Percentiles rank a stretch among this genome's conserved stretches.
These are phyloP conservation scores for Vitis rupestris DNA, from an alignment of 164 flowering plant species.

Conservation along the genomic window DNA sequence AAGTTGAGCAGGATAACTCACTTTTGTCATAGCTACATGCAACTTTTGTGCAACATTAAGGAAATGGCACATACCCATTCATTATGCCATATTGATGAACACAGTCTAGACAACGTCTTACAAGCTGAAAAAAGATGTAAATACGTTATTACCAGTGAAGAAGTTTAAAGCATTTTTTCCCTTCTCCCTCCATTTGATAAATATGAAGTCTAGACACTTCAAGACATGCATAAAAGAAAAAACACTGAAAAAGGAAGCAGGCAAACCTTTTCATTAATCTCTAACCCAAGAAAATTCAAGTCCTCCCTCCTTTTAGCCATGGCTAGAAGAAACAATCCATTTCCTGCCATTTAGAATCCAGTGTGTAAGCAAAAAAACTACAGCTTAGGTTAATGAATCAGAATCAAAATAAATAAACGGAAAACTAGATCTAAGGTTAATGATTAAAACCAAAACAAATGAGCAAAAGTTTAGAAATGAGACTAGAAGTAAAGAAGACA, in stretches of 20 bases:
- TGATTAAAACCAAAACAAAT: no score
- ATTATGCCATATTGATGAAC: slow-evolving; percentile 34
- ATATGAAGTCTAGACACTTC: no score
- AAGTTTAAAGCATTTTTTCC: neutral
- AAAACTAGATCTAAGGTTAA: neutral
- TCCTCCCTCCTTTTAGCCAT: slow-evolving; percentile 58
- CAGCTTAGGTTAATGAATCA: neutral
- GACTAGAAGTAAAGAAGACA: no score
- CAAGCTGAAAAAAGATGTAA: slow-evolving; percentile 55
- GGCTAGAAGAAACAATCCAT: slow-evolving; percentile 69
- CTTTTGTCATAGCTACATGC: neutral
- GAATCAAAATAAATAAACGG: no score
- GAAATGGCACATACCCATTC: slow-evolving; percentile 48
- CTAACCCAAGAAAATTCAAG: slow-evolving; percentile 76
- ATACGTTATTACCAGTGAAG: slow-evolving; percentile 3
- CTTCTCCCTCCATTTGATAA: no score
- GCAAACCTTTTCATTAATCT: slow-evolving; percentile 68
- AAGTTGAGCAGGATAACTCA: neutral
- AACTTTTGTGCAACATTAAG: neutral
- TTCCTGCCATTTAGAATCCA: slow-evolving; percentile 45
- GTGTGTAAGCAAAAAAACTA: slow-evolving; percentile 9
- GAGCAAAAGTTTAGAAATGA: no score
- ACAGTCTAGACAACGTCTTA: slow-evolving; percentile 51
- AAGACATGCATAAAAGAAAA: neutral
- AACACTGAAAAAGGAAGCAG: neutral